Conservation (phyloP, 2,329 filamentous ascomycete species). For the Coniochaeta ligniaria region DNA sequence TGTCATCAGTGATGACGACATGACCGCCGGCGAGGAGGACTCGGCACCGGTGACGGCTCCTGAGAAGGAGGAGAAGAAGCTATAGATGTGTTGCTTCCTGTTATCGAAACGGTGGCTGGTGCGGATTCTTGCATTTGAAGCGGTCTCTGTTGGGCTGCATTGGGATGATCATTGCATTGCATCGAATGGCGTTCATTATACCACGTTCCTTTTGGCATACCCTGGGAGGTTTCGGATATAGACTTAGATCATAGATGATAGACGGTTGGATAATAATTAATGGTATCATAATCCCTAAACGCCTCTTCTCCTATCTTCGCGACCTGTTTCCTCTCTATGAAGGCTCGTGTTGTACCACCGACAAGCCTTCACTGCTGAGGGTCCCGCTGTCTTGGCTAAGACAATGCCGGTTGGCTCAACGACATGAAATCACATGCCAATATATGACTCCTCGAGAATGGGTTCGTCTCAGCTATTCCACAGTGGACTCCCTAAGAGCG, state of each 20-base stretch:
- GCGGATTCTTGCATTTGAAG: too few species aligned
- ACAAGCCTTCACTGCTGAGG: not conserved
- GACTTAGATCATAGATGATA: not conserved
- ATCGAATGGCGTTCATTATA: not conserved
- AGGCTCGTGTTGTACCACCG: not conserved
- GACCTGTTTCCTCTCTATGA: not conserved
- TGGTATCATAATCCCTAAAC: not conserved
- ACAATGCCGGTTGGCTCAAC: not conserved
- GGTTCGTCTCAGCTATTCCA: not conserved
- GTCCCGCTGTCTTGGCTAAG: not conserved
- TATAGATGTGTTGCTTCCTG: not conserved
- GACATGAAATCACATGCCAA: not conserved
- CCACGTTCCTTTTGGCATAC: not conserved
- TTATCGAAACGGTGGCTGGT: not conserved
- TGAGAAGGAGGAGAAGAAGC: not conserved
- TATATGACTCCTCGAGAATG: not conserved
- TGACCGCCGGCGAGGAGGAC: conserved; percentile 2
- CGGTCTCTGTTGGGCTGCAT: not conserved
- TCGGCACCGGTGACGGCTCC: not conserved
- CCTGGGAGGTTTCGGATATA: not conserved
- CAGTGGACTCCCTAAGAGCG: not conserved
- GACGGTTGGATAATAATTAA: not conserved
- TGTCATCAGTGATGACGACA: conserved; percentile 19
- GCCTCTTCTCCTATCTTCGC: not conserved
- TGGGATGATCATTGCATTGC: not conserved